A percentile compares a stretch with the other conserved stretches of the same genome.
Evolutionary conservation across 2,329 filamentous ascomycete genomes (phyloP).

Genomic region (Ascomycota sp.): DNA sequence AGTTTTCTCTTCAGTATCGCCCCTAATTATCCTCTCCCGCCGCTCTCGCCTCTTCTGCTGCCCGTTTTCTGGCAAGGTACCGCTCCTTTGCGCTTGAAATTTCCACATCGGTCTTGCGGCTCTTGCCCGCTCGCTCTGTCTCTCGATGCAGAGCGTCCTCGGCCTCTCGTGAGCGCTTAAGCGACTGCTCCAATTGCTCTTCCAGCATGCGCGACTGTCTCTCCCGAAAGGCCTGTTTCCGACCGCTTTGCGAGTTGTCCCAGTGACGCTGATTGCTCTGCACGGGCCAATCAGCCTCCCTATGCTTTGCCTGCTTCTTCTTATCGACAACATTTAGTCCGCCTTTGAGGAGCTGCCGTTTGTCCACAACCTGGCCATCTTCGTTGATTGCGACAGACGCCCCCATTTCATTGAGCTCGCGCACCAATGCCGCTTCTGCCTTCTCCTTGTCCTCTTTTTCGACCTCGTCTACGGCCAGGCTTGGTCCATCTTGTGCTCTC

Average conservation of each 20-base stretch:
- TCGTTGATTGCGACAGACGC: constrained; percentile 50
- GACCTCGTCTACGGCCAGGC: constrained; percentile 8
- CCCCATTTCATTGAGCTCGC: constrained; percentile 40
- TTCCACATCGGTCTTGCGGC: constrained; percentile 53
- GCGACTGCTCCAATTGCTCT: constrained; percentile 48
- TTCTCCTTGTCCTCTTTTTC: constrained; percentile 27
- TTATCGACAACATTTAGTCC: constrained; percentile 51
- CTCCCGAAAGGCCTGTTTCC: constrained; percentile 47
- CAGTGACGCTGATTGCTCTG: constrained; percentile 14
- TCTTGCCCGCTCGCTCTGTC: constrained; percentile 46
- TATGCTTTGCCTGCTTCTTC: constrained; percentile 25
- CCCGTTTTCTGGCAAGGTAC: constrained; percentile 55
- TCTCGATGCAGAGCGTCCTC: constrained; percentile 39
- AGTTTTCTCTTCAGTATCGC: background rate
- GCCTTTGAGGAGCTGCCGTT: constrained; percentile 53
- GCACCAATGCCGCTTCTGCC: constrained; percentile 39
- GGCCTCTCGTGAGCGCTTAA: constrained; percentile 50
- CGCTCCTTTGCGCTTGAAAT: constrained; percentile 59
- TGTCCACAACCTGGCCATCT: constrained; percentile 64
- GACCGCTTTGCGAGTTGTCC: constrained; percentile 20
- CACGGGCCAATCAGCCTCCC: constrained; percentile 5
- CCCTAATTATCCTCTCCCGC: constrained; percentile 14
- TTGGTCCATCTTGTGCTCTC: constrained; percentile 18
- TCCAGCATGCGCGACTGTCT: constrained; percentile 61
- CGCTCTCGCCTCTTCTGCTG: constrained; percentile 46